phyloP scores from a whole-genome alignment of 768 basidiomycete species.

The Rickenella mellea region DNA sequence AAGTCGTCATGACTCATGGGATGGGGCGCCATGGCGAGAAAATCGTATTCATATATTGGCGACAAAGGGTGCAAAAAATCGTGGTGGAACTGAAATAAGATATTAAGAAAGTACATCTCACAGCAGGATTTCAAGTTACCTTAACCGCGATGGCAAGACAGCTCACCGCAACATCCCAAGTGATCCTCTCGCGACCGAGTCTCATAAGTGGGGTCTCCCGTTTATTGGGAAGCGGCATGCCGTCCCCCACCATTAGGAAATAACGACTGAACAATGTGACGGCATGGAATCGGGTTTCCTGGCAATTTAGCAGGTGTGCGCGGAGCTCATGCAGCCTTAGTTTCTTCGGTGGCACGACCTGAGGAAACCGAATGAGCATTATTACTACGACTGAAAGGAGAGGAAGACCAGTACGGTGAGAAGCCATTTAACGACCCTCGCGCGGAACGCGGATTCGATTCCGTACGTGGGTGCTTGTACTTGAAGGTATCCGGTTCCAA shows the following conservation, averaged over 20 bases:
- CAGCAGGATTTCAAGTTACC: conserved; percentile 21
- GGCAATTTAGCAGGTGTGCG: conserved; percentile 44
- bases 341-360: conserved; percentile 3
- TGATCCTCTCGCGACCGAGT: conserved; percentile 19
- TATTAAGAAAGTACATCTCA: neutral
- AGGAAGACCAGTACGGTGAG: conserved; percentile 25
- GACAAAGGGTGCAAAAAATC: conserved; percentile 49
- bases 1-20: conserved; percentile 35
- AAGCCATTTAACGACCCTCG: conserved; percentile 33
- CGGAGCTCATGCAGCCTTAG: conserved; percentile 24
- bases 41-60: conserved; percentile 43
- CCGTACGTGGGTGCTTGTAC: conserved; percentile 10
- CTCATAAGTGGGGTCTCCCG: conserved; percentile 1
- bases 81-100: conserved; percentile 41
- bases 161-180: conserved; percentile 51
- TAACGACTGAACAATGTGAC: conserved; percentile 51
- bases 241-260: conserved; percentile 30
- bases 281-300: conserved; percentile 59
- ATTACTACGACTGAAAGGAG: neutral
- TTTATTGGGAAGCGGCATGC: neutral
- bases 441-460: conserved; percentile 25
- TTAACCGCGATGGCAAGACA: conserved; percentile 56
- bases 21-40: conserved; percentile 40
- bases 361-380: neutral
- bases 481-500: neutral